Percentiles rank a stretch among this genome's conserved stretches.
phyloP scores from a whole-genome alignment of 805 yeast genomes.

The Maudiozyma saulgeensis region DNA sequence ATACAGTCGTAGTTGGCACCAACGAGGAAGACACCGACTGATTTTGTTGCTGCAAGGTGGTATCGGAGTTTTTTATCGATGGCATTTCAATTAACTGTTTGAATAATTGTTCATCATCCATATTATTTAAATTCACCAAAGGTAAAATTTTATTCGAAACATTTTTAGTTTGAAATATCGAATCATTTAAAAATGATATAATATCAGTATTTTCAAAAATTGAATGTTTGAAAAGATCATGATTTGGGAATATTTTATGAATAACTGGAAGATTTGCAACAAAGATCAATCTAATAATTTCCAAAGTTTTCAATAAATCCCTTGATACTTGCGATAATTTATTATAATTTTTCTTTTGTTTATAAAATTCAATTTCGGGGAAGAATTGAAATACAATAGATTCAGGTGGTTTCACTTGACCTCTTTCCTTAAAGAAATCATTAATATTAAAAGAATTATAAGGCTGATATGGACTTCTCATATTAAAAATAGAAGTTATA shows the following conservation, averaged over 20 bases:
- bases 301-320: constrained; percentile 17
- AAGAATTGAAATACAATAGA: constrained; percentile 19
- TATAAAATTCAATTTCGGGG: constrained; percentile 24
- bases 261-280: constrained; percentile 23
- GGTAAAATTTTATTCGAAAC: constrained; percentile 10
- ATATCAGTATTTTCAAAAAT: constrained; percentile 18
- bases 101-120: constrained; percentile 5
- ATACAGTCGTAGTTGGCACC: neutral
- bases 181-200: constrained; percentile 16
- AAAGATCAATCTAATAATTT: constrained; percentile 15
- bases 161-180: constrained; percentile 1
- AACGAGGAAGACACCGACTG: no score
- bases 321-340: constrained; percentile 11
- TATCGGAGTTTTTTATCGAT: neutral
- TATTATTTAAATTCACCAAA: neutral
- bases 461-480: constrained; percentile 9
- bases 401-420: constrained; percentile 7
- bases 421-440: constrained; percentile 1
- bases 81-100: constrained; percentile 4
- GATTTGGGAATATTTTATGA: constrained; percentile 22
- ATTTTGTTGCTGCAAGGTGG: neutral
- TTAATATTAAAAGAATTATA: neutral
- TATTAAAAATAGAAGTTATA: constrained; percentile 15
- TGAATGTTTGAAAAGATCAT: constrained; percentile 22
- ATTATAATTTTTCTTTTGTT: constrained; percentile 3